These are phyloP conservation scores for Acrodontium crateriforme DNA, from an alignment of 2,329 filamentous ascomycete genomes.

Conservation along the genomic window DNA sequence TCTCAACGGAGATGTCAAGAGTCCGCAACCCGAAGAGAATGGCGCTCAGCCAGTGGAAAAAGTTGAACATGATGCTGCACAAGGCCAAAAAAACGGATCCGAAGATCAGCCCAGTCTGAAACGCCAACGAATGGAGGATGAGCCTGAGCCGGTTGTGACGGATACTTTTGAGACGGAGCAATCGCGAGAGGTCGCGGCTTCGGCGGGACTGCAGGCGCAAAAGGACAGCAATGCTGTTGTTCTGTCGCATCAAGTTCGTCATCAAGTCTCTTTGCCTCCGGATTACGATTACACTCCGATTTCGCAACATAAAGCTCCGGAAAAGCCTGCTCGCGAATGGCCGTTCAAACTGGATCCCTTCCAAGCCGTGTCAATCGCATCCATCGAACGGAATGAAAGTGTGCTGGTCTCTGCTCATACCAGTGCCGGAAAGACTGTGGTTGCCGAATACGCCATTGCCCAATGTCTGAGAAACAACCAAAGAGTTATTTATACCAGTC, in stretches of 20 bases:
- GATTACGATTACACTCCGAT: slow-evolving; percentile 82
- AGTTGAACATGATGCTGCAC: slow-evolving; percentile 13
- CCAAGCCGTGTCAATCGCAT: slow-evolving; percentile 85
- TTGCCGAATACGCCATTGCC: slow-evolving; percentile 95
- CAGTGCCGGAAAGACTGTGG: slow-evolving; percentile 93
- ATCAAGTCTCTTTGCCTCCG: slow-evolving; percentile 89
- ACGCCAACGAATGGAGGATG: slow-evolving; percentile 49
- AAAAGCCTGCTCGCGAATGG: slow-evolving; percentile 70
- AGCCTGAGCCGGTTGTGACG: slow-evolving; percentile 68
- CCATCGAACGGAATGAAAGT: slow-evolving; percentile 91
- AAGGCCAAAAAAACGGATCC: slow-evolving; percentile 5
- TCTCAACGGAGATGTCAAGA: slow-evolving; percentile 63
- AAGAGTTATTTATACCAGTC: slow-evolving; percentile 96
- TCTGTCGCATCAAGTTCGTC: slow-evolving; percentile 91
- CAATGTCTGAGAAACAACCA: slow-evolving; percentile 96
- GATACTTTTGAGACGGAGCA: slow-evolving; percentile 93
- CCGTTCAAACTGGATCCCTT: slow-evolving; percentile 93
- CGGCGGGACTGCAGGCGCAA: slow-evolving; percentile 50
- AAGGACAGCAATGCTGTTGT: slow-evolving; percentile 60
- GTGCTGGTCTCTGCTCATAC: slow-evolving; percentile 95
- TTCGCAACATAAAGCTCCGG: slow-evolving; percentile 81
- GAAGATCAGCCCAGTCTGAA: slow-evolving; percentile 36
- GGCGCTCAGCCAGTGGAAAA: slow-evolving; percentile 34
- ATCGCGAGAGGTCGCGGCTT: slow-evolving; percentile 75
- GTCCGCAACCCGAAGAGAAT: slow-evolving; percentile 19